These are phyloP conservation scores for Tolypocladium capitatum DNA, from an alignment of 2,329 filamentous ascomycete genomes.

Conservation along the genomic window DNA sequence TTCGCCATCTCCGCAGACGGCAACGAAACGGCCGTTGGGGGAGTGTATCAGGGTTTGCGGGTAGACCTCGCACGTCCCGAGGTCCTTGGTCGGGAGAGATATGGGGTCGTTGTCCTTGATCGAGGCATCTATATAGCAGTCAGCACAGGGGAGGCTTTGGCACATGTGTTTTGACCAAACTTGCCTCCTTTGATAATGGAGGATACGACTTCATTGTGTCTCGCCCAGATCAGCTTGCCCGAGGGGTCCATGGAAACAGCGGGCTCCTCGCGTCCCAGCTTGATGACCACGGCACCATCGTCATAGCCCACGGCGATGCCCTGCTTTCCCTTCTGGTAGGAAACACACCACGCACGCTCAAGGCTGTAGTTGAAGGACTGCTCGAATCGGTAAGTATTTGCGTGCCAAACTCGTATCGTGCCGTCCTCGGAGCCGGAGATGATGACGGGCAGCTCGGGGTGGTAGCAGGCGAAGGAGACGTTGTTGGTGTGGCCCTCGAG, in stretches of 20 bases:
- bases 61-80: slow-evolving; percentile 93
- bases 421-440: slow-evolving; percentile 97
- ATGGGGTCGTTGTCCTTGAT: slow-evolving; percentile 85
- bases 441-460: slow-evolving; percentile 91
- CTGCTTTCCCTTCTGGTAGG: slow-evolving; percentile 88
- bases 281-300: slow-evolving; percentile 93
- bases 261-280: slow-evolving; percentile 93
- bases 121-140: slow-evolving; percentile 44
- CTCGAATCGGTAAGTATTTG: slow-evolving; percentile 91
- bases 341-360: slow-evolving; percentile 94
- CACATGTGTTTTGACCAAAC: slow-evolving; percentile 9
- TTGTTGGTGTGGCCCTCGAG: slow-evolving; percentile 96
- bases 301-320: slow-evolving; percentile 94
- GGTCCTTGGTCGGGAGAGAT: slow-evolving; percentile 77
- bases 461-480: slow-evolving; percentile 95
- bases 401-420: slow-evolving; percentile 96
- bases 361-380: slow-evolving; percentile 93
- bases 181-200: slow-evolving; percentile 78
- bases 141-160: slow-evolving; percentile 8
- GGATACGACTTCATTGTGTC: slow-evolving; percentile 88
- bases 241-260: slow-evolving; percentile 95
- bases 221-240: slow-evolving; percentile 92
- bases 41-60: slow-evolving; percentile 90
- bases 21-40: slow-evolving; percentile 82
- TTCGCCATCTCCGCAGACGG: slow-evolving; percentile 81